These are phyloP conservation scores for Diddensiella santjacobensis DNA, from an alignment of 805 yeast species.

Conservation along the genomic window DNA sequence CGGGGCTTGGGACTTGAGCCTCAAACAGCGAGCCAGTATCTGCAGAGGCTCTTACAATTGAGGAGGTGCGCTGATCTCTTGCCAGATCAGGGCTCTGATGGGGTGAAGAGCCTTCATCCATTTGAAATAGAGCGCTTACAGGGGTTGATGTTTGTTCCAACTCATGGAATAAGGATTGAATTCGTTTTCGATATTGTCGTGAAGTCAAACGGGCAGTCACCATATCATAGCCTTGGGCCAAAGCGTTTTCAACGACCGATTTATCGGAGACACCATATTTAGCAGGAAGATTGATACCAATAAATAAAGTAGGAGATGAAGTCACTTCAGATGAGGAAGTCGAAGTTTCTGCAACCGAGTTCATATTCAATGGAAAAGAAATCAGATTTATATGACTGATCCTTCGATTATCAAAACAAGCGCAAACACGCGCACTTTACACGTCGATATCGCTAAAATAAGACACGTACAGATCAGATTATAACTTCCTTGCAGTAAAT, in stretches of 20 bases:
- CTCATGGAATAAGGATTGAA: conserved; percentile 24
- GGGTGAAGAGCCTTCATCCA: conserved; percentile 4
- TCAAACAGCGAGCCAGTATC: conserved; percentile 3
- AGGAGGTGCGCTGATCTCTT: not conserved
- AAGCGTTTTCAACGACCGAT: conserved; percentile 29
- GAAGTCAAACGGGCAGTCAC: conserved; percentile 56
- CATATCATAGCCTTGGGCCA: conserved; percentile 47
- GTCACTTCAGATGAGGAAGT: not conserved
- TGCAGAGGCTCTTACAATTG: not conserved
- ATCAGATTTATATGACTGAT: no score
- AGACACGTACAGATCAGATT: not conserved
- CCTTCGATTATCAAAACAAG: no score
- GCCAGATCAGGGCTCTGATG: conserved; percentile 1
- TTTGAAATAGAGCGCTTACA: conserved; percentile 5
- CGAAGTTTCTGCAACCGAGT: not conserved
- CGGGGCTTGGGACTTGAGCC: conserved; percentile 39
- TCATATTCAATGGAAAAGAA: not conserved
- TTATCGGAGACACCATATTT: conserved; percentile 29
- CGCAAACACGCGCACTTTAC: not conserved
- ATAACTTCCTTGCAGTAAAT: no score
- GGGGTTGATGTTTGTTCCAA: conserved; percentile 9
- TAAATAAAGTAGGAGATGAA: conserved; percentile 22
- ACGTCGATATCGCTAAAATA: not conserved
- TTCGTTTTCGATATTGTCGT: conserved; percentile 31
- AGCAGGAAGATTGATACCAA: conserved; percentile 36